Evolutionary conservation across 2,329 filamentous ascomycete genomes (phyloP).

Genomic region (Fusarium clavum): DNA sequence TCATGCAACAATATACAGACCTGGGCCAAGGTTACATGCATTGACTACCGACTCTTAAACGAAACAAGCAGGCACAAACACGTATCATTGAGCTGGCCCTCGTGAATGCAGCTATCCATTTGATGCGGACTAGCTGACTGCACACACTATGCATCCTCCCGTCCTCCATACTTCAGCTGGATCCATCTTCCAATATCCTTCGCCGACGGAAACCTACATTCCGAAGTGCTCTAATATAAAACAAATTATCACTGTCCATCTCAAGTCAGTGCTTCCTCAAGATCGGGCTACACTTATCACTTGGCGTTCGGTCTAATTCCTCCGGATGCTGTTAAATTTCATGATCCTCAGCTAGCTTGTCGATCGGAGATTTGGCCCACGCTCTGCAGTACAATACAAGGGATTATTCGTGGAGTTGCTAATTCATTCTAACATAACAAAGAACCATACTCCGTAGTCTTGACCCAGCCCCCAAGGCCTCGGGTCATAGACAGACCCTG

Average conservation of each 20-base stretch:
- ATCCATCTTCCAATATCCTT: neutral
- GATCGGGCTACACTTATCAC: neutral
- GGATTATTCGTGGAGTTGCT: constrained; percentile 1
- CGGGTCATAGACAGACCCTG: constrained; percentile 8
- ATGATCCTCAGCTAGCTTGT: constrained; percentile 1
- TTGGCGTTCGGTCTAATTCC: constrained; percentile 18
- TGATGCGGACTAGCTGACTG: neutral
- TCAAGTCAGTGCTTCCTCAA: neutral
- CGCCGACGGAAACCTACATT: neutral
- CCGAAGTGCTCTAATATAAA: constrained; percentile 2
- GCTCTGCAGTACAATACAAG: neutral
- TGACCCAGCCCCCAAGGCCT: constrained; percentile 7
- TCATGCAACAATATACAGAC: constrained; percentile 9
- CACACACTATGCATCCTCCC: constrained; percentile 9
- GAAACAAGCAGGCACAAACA: constrained; percentile 3
- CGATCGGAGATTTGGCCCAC: neutral
- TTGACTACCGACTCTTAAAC: neutral
- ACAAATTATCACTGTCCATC: constrained; percentile 21
- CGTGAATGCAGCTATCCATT: neutral
- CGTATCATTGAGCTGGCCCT: constrained; percentile 4
- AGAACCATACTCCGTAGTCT: neutral
- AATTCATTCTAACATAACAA: neutral
- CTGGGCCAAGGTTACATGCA: constrained; percentile 2
- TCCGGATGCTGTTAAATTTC: neutral
- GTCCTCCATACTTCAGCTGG: neutral